These are phyloP conservation scores for Claviceps sp. DNA, from an alignment of 2,329 filamentous ascomycete genomes.

Conservation along the genomic window DNA sequence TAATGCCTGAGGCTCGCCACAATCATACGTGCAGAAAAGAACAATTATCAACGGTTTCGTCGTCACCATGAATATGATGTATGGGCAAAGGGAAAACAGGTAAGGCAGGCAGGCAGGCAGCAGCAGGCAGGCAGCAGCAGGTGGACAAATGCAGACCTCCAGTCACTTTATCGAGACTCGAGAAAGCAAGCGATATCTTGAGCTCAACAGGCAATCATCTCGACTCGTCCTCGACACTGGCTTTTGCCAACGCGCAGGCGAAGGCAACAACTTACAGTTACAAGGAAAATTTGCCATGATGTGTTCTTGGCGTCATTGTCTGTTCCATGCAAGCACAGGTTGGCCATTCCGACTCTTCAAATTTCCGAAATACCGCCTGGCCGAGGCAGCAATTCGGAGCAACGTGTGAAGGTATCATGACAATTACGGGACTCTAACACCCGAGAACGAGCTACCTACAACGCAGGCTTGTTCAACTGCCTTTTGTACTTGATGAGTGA, in stretches of 20 bases:
- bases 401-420: not conserved
- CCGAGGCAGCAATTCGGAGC: not conserved
- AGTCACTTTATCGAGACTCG: no score
- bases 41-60: not conserved
- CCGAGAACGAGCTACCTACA: no score
- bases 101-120: not conserved
- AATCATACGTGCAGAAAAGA: no score
- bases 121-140: not conserved
- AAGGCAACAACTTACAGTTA: no score
- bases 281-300: not conserved
- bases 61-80: not conserved
- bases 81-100: not conserved
- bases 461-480: not conserved
- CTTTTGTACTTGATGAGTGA: no score
- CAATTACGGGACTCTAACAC: no score
- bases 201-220: not conserved
- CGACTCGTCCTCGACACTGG: not conserved
- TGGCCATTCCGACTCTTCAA: not conserved
- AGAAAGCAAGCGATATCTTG: not conserved
- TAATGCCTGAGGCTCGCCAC: no score
- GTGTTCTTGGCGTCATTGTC: not conserved
- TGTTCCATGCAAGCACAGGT: not conserved
- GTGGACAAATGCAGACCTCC: no score
- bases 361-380: not conserved
- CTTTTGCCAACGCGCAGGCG: not conserved